phyloP scores from a whole-genome alignment of 169 alveolate species.

The Theileria parva region DNA sequence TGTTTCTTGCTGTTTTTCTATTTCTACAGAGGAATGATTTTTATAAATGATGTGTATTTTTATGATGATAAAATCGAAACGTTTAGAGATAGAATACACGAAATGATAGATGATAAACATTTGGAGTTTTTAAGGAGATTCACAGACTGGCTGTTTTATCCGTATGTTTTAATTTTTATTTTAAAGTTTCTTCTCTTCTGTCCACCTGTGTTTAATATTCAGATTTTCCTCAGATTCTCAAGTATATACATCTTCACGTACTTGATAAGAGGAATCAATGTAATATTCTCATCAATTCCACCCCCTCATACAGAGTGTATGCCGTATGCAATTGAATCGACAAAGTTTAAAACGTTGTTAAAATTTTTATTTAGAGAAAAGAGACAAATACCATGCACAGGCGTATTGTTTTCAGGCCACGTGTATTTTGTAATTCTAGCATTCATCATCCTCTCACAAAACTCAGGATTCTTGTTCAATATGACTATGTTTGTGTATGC shows the following conservation, averaged over 20 bases:
- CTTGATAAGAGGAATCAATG: conserved; percentile 65
- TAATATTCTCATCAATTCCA: conserved; percentile 69
- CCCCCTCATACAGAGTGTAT: conserved; percentile 62
- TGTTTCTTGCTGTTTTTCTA: not conserved
- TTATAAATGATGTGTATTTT: not conserved
- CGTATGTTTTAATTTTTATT: not conserved
- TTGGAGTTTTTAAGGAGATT: not conserved
- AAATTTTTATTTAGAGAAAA: conserved; percentile 34
- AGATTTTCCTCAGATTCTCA: conserved; percentile 1
- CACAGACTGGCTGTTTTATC: not conserved
- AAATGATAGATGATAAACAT: not conserved
- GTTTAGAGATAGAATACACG: conserved; percentile 3
- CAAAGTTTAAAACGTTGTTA: conserved; percentile 23
- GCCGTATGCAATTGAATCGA: conserved; percentile 15
- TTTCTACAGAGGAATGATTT: conserved; percentile 19
- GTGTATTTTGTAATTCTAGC: conserved; percentile 50
- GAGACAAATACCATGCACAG: conserved; percentile 69
- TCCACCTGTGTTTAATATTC: conserved; percentile 1
- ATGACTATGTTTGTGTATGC: conserved; percentile 26
- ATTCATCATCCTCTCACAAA: conserved; percentile 41
- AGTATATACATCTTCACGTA: conserved; percentile 34
- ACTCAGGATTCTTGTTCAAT: conserved; percentile 40
- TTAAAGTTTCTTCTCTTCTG: conserved; percentile 1
- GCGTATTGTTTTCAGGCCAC: conserved; percentile 73
- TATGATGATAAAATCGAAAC: not conserved